Base-by-base conservation (phyloP, 192 early-diverging fungal genomes). In the Coemansia sp. region DNA sequence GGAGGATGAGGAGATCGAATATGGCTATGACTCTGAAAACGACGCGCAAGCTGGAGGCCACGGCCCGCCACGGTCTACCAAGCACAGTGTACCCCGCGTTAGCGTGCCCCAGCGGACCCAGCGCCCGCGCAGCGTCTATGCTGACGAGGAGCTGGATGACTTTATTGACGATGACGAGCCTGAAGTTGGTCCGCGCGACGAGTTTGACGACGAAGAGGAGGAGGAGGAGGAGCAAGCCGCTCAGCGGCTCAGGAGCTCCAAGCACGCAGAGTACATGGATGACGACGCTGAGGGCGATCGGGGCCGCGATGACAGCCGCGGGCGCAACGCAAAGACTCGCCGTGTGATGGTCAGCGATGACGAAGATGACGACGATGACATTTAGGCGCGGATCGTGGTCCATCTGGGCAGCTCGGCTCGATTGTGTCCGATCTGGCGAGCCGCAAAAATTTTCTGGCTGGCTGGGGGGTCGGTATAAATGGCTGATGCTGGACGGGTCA, bases 151-250 rank as follows among this genome's bases (percentile, higher is more conserved):
- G 6, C 66, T 66, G 18, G 76, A 79, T 26, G 76, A 58, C 35
- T 79, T 79, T 63, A 62, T 79, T 50, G 76, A 79, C 29, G 76
- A 79, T 18, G 76, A 56, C 10, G 70, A 79, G 67, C 70, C 69
- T 12, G 76, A 79, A 21, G 63, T 79, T 36, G 76, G 70, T 9
- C 56, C 76, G n/a, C 70, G 52, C 66, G 76, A 79, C 52, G 70
- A 73, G 33, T 73, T 73, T 27, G 76, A 76, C 27, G 64, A 72
- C 3, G 76, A 79, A 46, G n/a, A n/a, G n/a, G n/a, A n/a, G 57
- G 76, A 77, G 35, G 75, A 77, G 50, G 71, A 74, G 43, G 70
- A 73, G 61, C 52, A 44, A 19, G 60, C 60, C 11, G 62, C 66
- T 0, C 70, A 56, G 50, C 66, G 67, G 0, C 71, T 80, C 21